Conservation (phyloP, 805 yeast species). For the Sugiyamaella floridensis region DNA sequence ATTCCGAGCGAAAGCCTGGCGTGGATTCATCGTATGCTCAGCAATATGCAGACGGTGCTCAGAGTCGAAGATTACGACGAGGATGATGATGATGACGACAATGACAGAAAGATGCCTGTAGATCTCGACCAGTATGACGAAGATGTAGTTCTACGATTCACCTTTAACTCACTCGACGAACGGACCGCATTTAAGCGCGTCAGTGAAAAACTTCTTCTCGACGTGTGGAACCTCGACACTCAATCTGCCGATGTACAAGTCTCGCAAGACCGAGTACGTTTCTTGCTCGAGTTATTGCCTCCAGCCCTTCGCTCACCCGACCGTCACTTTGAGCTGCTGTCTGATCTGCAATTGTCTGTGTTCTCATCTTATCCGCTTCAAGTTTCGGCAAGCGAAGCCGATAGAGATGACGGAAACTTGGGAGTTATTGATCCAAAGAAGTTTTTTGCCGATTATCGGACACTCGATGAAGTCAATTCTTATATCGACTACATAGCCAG, state of each 20-base stretch:
- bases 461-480: slow-evolving; percentile 57
- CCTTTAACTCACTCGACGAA: slow-evolving; percentile 19
- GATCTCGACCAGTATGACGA: slow-evolving; percentile 34
- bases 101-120: not conserved
- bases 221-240: slow-evolving; percentile 21
- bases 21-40: not conserved
- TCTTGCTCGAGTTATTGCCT: slow-evolving; percentile 20
- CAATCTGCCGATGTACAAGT: slow-evolving; percentile 22
- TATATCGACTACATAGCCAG: slow-evolving; percentile 61
- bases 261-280: slow-evolving; percentile 15
- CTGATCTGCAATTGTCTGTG: slow-evolving; percentile 26
- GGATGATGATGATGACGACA: not conserved
- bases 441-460: slow-evolving; percentile 66
- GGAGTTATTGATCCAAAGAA: slow-evolving; percentile 21
- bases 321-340: slow-evolving; percentile 16
- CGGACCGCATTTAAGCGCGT: slow-evolving; percentile 18
- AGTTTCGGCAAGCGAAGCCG: not conserved
- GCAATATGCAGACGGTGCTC: not conserved
- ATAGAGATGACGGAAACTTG: not conserved
- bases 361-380: slow-evolving; percentile 20
- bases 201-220: slow-evolving; percentile 21
- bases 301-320: slow-evolving; percentile 14
- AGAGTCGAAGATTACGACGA: not conserved
- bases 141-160: slow-evolving; percentile 42
- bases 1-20: not conserved